A percentile compares a stretch with the other conserved stretches of the same genome.
Evolutionary conservation across 225 moss, liverwort and hornwort genomes (phyloP).

Genomic region (Asterella californica): DNA sequence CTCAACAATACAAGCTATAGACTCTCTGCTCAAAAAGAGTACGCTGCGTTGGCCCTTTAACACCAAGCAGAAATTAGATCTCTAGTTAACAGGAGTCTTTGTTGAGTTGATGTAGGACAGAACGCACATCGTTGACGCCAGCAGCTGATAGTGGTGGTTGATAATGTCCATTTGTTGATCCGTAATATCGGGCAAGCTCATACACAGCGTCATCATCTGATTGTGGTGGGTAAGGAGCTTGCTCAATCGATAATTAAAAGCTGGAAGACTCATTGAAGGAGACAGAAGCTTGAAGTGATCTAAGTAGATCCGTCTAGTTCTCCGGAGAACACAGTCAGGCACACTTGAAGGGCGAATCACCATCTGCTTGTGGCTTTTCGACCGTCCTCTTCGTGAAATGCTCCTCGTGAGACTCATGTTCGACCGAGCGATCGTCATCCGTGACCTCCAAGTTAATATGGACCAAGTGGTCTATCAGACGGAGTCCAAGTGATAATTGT

Average conservation of each 20-base stretch:
- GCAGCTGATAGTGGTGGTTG: constrained; percentile 12
- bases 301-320: constrained; percentile 7
- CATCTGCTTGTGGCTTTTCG: background rate
- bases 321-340: constrained; percentile 6
- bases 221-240: constrained; percentile 7
- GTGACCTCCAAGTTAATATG: background rate
- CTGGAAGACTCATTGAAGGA: constrained; percentile 9
- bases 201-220: constrained; percentile 15
- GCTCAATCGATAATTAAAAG: constrained; percentile 11
- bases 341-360: background rate
- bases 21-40: background rate
- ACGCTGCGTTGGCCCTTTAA: background rate
- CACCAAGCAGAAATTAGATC: background rate
- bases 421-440: background rate
- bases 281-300: constrained; percentile 11
- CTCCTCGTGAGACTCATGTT: background rate
- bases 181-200: constrained; percentile 1
- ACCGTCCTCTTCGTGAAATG: background rate
- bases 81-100: background rate
- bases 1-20: background rate
- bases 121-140: constrained; percentile 14
- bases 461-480: background rate
- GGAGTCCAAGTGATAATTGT: too few relatives aligned
- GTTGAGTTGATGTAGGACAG: constrained; percentile 15
- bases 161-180: constrained; percentile 7